Base-by-base conservation (phyloP, 257 asterid genomes). In the Salvia rosmarinus region DNA sequence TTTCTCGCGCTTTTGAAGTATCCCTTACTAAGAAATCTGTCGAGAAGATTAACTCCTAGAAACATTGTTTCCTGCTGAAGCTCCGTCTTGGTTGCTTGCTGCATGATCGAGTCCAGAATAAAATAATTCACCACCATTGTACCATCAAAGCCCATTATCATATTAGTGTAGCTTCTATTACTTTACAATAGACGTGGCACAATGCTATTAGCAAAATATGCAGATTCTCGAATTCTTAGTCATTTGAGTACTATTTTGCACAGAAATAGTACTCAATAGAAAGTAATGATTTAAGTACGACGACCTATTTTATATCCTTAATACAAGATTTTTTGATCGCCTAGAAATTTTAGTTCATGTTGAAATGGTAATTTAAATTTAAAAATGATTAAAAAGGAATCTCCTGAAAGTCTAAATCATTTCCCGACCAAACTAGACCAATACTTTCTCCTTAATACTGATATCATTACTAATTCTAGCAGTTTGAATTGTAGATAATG, bases 21-120 rank as follows among this genome's bases (percentile, higher is more conserved):
- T 51, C 99, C 98, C 75, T 84, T 88, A 20, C 90, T 85, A 64
- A 95, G 80, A 71, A 95, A 82, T 74, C 99, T 82, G 79, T 95
- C 99, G 0, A 95, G 85, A 66, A 95, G 93, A 76, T 74, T 76
- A 44, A 95, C 95, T 58, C 97, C 96, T 44, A 95, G 80, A 65
- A 95, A 95, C 92, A 95, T 85, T 52, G 98, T 95, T 83, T 89
- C 98, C 84, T 69, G 86, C 77, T 87, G 96, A 59, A 91, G 90
- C 74, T 89, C 90, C 77, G 71, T 80, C 68, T 64, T 82, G 28
- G 84, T 78, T 30, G 95, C 86, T 79, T 88, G 90, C 99, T 95
- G 88, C 84, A 77, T 21, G 72, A 55, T 21, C 47, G 44, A 51
- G 70, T 28, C 28, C 46, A 50, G 67, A 35, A 73, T 51, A 13